A percentile compares a stretch with the other conserved stretches of the same genome.
Evolutionary conservation across 208 protist species (phyloP).

Genomic region (Angomonas deanei): DNA sequence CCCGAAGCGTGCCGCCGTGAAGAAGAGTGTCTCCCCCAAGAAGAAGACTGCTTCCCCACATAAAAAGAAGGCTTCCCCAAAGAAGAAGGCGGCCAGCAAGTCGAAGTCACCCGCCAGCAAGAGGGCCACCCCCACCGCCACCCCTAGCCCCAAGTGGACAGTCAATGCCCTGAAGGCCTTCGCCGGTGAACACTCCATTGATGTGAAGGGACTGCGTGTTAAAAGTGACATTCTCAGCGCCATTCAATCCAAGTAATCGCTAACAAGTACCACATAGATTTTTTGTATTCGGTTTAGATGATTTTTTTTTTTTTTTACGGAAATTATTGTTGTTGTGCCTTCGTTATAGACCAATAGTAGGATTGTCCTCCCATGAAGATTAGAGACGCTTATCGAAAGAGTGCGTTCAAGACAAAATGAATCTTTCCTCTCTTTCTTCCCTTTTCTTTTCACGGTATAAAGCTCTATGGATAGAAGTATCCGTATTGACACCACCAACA

Average conservation of each 20-base stretch:
- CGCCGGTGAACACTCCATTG: constrained; percentile 56
- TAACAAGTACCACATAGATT: background rate
- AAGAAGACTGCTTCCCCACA: background rate
- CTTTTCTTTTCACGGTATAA: constrained; percentile 2
- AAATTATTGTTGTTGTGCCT: background rate
- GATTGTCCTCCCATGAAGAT: background rate
- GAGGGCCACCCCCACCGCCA: constrained; percentile 13
- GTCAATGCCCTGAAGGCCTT: constrained; percentile 54
- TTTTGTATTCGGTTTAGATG: background rate
- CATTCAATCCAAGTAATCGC: constrained; percentile 18
- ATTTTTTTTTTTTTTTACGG: background rate
- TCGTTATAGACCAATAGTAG: background rate
- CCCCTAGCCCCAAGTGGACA: constrained; percentile 57
- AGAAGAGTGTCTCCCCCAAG: background rate
- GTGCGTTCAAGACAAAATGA: background rate
- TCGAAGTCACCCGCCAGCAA: background rate
- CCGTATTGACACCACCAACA: constrained; percentile 48
- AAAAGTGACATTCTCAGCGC: constrained; percentile 65
- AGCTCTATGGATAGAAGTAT: background rate
- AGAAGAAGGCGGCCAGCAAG: constrained; percentile 7
- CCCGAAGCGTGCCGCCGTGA: background rate
- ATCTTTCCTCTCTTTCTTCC: background rate
- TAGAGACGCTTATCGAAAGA: background rate
- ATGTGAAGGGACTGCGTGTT: constrained; percentile 24
- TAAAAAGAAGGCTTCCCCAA: background rate